Evolutionary conservation across 257 asterid genomes (phyloP), one percentile per base, ranked within the genome.

Genomic region (Thymus quinquecostatus): DNA sequence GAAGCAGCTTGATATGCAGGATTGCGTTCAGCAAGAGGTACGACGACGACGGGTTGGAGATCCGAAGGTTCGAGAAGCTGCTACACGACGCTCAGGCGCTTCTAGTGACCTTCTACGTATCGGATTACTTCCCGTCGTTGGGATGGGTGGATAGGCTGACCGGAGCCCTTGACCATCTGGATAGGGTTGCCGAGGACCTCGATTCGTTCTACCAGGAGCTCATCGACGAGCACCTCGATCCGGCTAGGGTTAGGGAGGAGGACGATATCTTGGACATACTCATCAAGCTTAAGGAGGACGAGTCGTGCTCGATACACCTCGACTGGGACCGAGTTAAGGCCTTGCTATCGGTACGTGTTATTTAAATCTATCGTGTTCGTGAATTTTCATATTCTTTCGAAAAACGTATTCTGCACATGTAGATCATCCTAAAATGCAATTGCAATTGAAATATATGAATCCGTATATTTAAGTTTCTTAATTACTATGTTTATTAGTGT

Each of bases 261-360:
- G 76, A 70, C 1, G 81, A 80, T 32, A 43, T 80, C 0, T 53
- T 80, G 49, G 81, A 76, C 67, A 2, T 76, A 5, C 63, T 80
- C 34, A 71, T 80, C 43, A 36, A 64, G 55, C 55, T 68, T 14
- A 72, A 50, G 40, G 13, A 71, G 2, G 58, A 72, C 0, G 44
- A 38, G 8, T 10, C 69, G 3, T 64, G 51, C 58, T 68, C 74
- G 5, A 13, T 55, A 10, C 48, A 76, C 5, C 62, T 67, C 27
- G 43, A 36, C 1, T 70, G 71, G 71, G 69, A 79, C 4, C 48
- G 57, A 2, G 50, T 79, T 2, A 79, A 79, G 4, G 81, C 78
- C 1, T 5, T 79, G 5, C 60, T 79, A 29, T 47, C 56, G 77
- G 77, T 53, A 53, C 38, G 38, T 3, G 4, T 34, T 34, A 34